phyloP scores from a whole-genome alignment of 164 flowering plant genomes.

The Echeveria elegans region DNA sequence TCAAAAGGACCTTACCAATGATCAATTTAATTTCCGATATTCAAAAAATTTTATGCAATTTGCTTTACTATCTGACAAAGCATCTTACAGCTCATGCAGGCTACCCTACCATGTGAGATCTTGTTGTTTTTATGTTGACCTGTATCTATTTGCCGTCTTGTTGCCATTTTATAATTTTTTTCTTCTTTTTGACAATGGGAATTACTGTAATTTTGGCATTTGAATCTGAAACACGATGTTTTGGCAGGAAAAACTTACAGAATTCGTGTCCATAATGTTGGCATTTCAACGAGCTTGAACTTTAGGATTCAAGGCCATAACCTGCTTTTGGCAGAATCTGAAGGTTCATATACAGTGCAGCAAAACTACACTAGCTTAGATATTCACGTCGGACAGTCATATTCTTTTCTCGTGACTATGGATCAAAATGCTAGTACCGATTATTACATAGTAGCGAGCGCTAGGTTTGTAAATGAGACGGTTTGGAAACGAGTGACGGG shows the following conservation, averaged over 20 bases:
- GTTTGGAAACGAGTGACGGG: conserved; percentile 81
- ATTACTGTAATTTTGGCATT: neutral
- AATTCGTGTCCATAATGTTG: conserved; percentile 86
- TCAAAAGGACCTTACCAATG: neutral
- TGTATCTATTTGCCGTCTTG: neutral
- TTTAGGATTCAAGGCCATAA: conserved; percentile 90
- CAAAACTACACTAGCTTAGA: conserved; percentile 91
- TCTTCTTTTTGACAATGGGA: neutral
- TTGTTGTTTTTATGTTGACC: neutral
- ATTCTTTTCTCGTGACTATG: conserved; percentile 87
- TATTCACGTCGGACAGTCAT: conserved; percentile 97
- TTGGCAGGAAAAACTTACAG: conserved; percentile 87
- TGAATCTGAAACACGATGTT: conserved; percentile 1
- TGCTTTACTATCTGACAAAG: neutral
- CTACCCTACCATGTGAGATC: conserved; percentile 5
- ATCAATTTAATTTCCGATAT: neutral
- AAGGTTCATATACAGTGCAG: conserved; percentile 91
- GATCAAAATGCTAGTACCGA: conserved; percentile 93
- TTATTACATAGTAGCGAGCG: conserved; percentile 94
- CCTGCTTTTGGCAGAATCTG: conserved; percentile 73
- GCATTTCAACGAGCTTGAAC: conserved; percentile 82
- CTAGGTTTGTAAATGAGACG: conserved; percentile 85
- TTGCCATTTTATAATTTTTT: neutral
- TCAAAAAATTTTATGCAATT: neutral
- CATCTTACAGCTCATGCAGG: neutral